These are phyloP conservation scores for Crassisporium funariophilum DNA, from an alignment of 768 basidiomycete genomes.

Conservation along the genomic window DNA sequence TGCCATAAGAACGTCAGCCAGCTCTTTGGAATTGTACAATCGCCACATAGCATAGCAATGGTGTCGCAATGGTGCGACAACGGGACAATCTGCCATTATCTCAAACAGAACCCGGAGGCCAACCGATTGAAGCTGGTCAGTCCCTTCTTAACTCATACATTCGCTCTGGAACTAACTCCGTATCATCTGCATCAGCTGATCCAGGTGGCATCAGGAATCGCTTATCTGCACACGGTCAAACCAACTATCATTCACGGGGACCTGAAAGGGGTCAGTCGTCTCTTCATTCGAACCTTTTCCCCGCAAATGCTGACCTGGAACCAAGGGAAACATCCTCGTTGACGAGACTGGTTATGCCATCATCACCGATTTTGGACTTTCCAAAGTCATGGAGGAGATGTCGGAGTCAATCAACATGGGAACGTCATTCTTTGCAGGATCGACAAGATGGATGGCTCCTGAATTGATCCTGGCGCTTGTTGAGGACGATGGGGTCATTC, in stretches of 20 bases:
- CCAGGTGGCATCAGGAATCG: conserved; percentile 58
- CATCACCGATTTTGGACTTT: conserved; percentile 65
- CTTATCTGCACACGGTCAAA: conserved; percentile 56
- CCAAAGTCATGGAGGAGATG: conserved; percentile 58
- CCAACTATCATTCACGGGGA: conserved; percentile 63
- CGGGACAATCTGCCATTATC: conserved; percentile 54
- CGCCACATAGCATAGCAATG: conserved; percentile 56
- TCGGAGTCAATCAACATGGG: conserved; percentile 36
- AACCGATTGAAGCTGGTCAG: conserved; percentile 53
- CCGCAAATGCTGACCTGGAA: conserved; percentile 1
- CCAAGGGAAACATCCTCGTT: conserved; percentile 59
- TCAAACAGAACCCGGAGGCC: conserved; percentile 41
- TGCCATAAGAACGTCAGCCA: conserved; percentile 58
- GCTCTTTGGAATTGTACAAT: conserved; percentile 56
- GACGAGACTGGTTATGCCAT: conserved; percentile 52
- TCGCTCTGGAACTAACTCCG: neutral
- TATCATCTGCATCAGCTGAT: conserved; percentile 38
- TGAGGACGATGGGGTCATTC: conserved; percentile 44
- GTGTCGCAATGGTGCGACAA: conserved; percentile 68
- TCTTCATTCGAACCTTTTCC: neutral
- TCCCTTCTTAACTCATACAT: conserved; percentile 3
- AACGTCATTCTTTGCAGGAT: conserved; percentile 49
- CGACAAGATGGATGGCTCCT: conserved; percentile 60
- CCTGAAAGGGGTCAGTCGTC: conserved; percentile 52
- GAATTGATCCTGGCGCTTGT: conserved; percentile 54